Conservation (phyloP, 2,329 filamentous ascomycete genomes). For the Cytospora schulzeri region DNA sequence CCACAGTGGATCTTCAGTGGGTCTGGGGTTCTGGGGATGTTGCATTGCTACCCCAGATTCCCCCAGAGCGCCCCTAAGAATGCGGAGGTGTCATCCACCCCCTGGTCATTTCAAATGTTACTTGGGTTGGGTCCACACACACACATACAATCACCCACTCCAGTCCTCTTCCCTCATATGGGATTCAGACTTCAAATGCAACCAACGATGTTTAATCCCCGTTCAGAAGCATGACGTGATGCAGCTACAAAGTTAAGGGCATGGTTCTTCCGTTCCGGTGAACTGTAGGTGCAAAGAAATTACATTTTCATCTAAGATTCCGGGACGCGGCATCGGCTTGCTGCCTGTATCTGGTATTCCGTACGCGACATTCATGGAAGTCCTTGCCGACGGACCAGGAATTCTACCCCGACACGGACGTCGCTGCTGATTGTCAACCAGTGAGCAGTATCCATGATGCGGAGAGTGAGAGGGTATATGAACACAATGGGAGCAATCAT, state of each 20-base stretch:
- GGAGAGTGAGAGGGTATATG: background rate
- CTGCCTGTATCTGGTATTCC: conserved; percentile 1
- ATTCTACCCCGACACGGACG: background rate
- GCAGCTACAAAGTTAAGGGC: background rate
- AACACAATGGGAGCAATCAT: background rate
- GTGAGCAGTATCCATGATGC: too few species aligned
- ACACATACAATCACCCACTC: background rate
- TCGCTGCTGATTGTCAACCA: background rate
- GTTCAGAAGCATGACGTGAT: background rate
- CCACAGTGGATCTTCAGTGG: background rate
- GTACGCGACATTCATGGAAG: background rate
- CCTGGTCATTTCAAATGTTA: background rate
- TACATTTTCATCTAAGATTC: background rate
- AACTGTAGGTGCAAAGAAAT: background rate
- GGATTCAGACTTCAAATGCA: background rate
- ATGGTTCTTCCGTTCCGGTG: background rate
- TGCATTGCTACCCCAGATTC: background rate
- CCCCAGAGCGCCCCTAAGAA: background rate
- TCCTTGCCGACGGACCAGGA: background rate
- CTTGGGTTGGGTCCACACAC: background rate
- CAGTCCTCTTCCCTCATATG: background rate
- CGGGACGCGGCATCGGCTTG: conserved; percentile 18
- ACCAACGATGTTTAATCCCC: background rate
- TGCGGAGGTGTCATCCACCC: background rate
- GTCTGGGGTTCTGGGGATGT: background rate